A percentile compares a stretch with the other conserved stretches of the same genome.
These are phyloP conservation scores for Aspergillus sp. DNA, from an alignment of 2,329 filamentous ascomycete species.

Conservation along the genomic window DNA sequence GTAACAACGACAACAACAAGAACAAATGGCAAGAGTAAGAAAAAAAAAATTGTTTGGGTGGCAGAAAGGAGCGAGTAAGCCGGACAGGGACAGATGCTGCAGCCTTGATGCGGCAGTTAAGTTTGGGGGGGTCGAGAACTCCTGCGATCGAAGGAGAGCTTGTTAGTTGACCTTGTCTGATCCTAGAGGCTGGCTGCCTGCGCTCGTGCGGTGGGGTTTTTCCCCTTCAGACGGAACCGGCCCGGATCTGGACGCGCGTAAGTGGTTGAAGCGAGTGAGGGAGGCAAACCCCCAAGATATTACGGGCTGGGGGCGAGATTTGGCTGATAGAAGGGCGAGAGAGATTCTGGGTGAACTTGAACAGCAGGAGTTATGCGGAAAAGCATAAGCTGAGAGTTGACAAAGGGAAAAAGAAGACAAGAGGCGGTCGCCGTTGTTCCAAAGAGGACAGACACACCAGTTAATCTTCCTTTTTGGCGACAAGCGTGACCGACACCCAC, in stretches of 20 bases:
- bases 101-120: constrained; percentile 11
- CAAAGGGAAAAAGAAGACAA: background rate
- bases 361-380: background rate
- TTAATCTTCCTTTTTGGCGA: background rate
- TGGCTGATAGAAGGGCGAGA: background rate
- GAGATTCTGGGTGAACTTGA: background rate
- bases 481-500: background rate
- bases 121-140: constrained; percentile 11
- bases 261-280: constrained; percentile 18
- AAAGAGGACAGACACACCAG: background rate
- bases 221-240: constrained; percentile 20
- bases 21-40: background rate
- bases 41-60: constrained; percentile 3
- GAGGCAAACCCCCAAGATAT: constrained; percentile 6
- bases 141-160: constrained; percentile 18
- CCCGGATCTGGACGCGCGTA: constrained; percentile 29
- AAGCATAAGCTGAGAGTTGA: background rate
- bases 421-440: background rate
- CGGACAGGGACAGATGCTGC: constrained; percentile 14
- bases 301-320: background rate
- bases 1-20: no score
- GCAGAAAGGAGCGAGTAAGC: constrained; percentile 15
- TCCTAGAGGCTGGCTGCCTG: constrained; percentile 22
- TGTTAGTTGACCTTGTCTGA: constrained; percentile 8
- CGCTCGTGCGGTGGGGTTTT: constrained; percentile 29